Evolutionary conservation across 805 yeast species (phyloP).

Genomic region (Metschnikowia peoriensis): DNA sequence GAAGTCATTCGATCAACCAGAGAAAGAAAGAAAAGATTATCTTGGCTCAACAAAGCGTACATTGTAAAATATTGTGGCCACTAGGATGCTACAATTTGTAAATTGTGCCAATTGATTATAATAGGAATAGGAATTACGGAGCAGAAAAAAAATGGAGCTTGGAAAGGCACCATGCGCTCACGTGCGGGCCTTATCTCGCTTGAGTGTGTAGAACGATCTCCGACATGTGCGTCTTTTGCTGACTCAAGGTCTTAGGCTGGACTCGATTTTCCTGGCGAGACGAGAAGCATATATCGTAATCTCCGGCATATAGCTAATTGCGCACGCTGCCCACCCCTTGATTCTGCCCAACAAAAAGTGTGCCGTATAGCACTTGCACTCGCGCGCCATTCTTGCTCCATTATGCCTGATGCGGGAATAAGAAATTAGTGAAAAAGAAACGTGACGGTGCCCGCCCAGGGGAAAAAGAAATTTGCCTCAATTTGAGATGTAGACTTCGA

Average conservation of each 20-base stretch:
- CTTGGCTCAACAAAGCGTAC: too few relatives aligned
- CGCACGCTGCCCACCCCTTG: background rate
- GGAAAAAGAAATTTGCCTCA: background rate
- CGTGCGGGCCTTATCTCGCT: background rate
- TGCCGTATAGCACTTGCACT: background rate
- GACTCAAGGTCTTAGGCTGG: background rate
- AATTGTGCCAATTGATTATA: too few relatives aligned
- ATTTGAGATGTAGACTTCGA: background rate
- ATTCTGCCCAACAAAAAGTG: constrained; percentile 3
- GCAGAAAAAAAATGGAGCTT: background rate
- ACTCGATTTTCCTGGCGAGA: background rate
- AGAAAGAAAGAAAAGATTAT: too few relatives aligned
- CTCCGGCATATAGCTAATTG: background rate
- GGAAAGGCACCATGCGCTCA: background rate
- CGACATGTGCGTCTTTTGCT: background rate
- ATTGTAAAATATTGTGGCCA: too few relatives aligned
- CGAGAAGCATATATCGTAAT: background rate
- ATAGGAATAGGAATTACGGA: background rate
- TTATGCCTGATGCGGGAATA: constrained; percentile 3
- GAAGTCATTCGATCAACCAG: too few relatives aligned
- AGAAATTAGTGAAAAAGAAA: constrained; percentile 2
- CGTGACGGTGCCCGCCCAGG: background rate
- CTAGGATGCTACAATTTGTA: too few relatives aligned
- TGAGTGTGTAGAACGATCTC: background rate
- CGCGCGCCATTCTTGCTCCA: background rate